A percentile compares a stretch with the other conserved stretches of the same genome.
These are phyloP conservation scores for Thielaviopsis ethacetica DNA, from an alignment of 2,329 filamentous ascomycete genomes.

Conservation along the genomic window DNA sequence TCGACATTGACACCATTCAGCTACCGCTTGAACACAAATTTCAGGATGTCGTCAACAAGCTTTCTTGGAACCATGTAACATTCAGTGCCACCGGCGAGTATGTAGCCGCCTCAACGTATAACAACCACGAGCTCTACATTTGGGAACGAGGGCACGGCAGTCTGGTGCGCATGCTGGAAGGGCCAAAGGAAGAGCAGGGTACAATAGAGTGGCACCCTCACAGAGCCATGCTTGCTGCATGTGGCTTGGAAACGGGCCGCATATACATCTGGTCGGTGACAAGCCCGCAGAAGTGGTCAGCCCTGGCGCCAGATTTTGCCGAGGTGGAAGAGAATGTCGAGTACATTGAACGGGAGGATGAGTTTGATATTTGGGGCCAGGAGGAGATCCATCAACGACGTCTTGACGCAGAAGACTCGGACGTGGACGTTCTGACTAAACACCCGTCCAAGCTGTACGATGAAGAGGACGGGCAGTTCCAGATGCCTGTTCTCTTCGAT, in stretches of 20 bases:
- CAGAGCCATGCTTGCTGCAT: slow-evolving; percentile 73
- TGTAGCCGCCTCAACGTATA: slow-evolving; percentile 88
- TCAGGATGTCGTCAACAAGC: slow-evolving; percentile 85
- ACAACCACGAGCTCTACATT: slow-evolving; percentile 97
- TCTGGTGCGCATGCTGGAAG: slow-evolving; percentile 90
- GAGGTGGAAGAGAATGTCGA: slow-evolving; percentile 98
- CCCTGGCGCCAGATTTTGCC: slow-evolving; percentile 86
- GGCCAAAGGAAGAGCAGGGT: slow-evolving; percentile 88
- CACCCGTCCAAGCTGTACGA: slow-evolving; percentile 48
- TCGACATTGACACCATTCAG: slow-evolving; percentile 74
- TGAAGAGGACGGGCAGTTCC: slow-evolving; percentile 49
- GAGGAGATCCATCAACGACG: slow-evolving; percentile 87
- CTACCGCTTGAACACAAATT: slow-evolving; percentile 95
- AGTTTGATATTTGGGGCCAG: slow-evolving; percentile 93
- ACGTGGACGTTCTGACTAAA: slow-evolving; percentile 73
- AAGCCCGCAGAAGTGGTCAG: slow-evolving; percentile 92
- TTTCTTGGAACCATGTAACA: slow-evolving; percentile 94
- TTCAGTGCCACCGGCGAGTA: slow-evolving; percentile 93
- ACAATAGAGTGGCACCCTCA: slow-evolving; percentile 96
- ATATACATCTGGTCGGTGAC: slow-evolving; percentile 96
- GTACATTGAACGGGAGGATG: slow-evolving; percentile 88
- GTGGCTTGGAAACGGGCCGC: slow-evolving; percentile 78
- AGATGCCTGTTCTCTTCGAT: slow-evolving; percentile 86
- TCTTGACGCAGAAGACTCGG: slow-evolving; percentile 82
- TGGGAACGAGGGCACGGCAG: slow-evolving; percentile 93